phyloP scores from a whole-genome alignment of 805 yeast genomes.

The Candida arabinofermentans region DNA sequence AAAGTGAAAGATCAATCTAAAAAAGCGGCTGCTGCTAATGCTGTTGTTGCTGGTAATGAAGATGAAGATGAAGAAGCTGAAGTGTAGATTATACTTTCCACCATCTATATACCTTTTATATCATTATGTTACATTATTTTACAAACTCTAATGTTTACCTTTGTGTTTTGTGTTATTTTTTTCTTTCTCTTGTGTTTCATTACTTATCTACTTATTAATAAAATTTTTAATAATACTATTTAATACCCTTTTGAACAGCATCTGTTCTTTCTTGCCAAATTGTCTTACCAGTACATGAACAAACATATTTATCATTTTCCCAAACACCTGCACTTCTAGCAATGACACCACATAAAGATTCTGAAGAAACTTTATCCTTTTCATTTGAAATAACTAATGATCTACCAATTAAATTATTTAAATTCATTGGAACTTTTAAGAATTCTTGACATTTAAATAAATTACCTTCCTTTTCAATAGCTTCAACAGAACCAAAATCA shows the following conservation, averaged over 20 bases:
- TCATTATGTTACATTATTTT: not conserved
- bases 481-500: conserved; percentile 38
- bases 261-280: conserved; percentile 92
- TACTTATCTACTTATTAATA: not conserved
- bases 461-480: conserved; percentile 30
- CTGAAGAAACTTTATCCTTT: conserved; percentile 36
- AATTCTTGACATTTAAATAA: conserved; percentile 43
- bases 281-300: conserved; percentile 93
- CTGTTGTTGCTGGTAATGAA: not conserved
- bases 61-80: not conserved
- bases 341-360: conserved; percentile 74
- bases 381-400: conserved; percentile 46
- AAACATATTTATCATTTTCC: conserved; percentile 91
- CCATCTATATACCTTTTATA: not conserved
- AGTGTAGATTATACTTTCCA: no score
- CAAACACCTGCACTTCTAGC: conserved; percentile 97
- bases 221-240: not conserved
- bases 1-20: no score
- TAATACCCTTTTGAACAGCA: conserved; percentile 38
- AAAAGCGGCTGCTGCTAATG: conserved; percentile 1
- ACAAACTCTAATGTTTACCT: no score
- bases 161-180: not conserved
- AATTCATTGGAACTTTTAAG: conserved; percentile 41
- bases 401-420: conserved; percentile 69
- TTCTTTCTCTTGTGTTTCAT: not conserved